Base-by-base conservation (phyloP, 345 rosid species). In the Adansonia digitata region DNA sequence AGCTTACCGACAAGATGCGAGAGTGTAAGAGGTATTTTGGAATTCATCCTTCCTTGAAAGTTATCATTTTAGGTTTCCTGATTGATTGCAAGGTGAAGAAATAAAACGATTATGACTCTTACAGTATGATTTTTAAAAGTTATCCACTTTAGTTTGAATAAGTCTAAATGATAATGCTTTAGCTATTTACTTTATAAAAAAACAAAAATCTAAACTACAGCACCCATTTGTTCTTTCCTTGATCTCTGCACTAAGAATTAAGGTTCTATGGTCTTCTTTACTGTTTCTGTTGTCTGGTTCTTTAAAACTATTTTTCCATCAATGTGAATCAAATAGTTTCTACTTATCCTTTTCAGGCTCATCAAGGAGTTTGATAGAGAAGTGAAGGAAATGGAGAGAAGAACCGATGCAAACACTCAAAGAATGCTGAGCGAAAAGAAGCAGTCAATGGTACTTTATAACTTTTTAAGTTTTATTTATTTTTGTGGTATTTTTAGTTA, bases 1-100 rank as follows among this genome's bases (percentile, higher is more conserved):
- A 95, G 76, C 97, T 95, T 77, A 89, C 99, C 1, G 97, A 84
- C 43, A 93, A 86, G 82, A 95, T 95, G 98, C 90, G 92, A n/a
- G 99, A 92, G 27, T 95, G 99, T 74, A 95, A 95, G 76, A 93
- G 97, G 98, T 91, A 70, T 46, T 37, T 74, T 14, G 3, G 9
- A 11, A 31, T 31, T 7, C 29, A 34, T n/a, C 67, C 31, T 53
- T 40, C 15, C 24, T 40, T 72, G n/a, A 6, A 40, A 67, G 34
- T 24, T 22, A 5, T 40, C 5, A 8, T 67, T 34, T 31, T 61
- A 60, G 5, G 45, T 68, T 43, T 26, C 10, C 13, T 43, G 12
- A 17, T 45, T 27, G 20, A 26, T 45, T 40, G 3, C 15, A 22
- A 55, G 22, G 24, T 51, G 56, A 51, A 51, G 56, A 51, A 18